A percentile compares a stretch with the other conserved stretches of the same genome.
These are phyloP conservation scores for Melastoma malabathricum DNA, from an alignment of 345 rosid species.

Conservation along the genomic window DNA sequence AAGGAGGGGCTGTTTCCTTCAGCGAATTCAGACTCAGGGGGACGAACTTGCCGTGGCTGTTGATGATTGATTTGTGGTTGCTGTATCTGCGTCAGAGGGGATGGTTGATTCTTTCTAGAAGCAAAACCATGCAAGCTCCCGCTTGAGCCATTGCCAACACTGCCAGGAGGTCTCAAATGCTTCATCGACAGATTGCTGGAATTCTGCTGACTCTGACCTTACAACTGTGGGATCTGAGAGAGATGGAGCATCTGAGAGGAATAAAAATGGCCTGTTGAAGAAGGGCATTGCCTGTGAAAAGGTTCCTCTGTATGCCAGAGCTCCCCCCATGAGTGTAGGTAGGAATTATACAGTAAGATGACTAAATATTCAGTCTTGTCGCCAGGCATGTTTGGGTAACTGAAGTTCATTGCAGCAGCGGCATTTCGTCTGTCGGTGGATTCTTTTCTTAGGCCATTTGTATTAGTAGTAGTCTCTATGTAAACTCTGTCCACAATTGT, in stretches of 20 bases:
- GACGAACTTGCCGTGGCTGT: constrained; percentile 44
- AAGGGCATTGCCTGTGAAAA: constrained; percentile 65
- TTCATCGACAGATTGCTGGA: constrained; percentile 62
- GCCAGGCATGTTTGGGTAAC: constrained; percentile 62
- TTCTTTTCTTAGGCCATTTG: no score
- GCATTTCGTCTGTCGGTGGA: constrained; percentile 6
- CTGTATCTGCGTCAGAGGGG: constrained; percentile 23
- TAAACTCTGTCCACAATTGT: no score
- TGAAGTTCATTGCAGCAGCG: constrained; percentile 66
- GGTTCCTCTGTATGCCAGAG: constrained; percentile 58
- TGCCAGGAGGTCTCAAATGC: constrained; percentile 45
- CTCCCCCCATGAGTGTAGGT: constrained; percentile 78
- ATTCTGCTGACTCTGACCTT: constrained; percentile 51
- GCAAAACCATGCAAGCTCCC: constrained; percentile 58
- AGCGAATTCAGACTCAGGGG: constrained; percentile 33
- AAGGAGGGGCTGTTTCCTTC: constrained; percentile 69
- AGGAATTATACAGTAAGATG: constrained; percentile 65
- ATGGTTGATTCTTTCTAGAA: constrained; percentile 33
- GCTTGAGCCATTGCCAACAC: constrained; percentile 10
- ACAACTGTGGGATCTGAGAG: constrained; percentile 54
- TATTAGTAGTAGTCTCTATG: no score
- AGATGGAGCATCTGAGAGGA: constrained; percentile 84
- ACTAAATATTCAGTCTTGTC: constrained; percentile 85
- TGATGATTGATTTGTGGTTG: constrained; percentile 46
- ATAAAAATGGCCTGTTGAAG: constrained; percentile 76